These are phyloP conservation scores for Capsella rubella DNA, from an alignment of 441 rosid species.

Conservation along the genomic window DNA sequence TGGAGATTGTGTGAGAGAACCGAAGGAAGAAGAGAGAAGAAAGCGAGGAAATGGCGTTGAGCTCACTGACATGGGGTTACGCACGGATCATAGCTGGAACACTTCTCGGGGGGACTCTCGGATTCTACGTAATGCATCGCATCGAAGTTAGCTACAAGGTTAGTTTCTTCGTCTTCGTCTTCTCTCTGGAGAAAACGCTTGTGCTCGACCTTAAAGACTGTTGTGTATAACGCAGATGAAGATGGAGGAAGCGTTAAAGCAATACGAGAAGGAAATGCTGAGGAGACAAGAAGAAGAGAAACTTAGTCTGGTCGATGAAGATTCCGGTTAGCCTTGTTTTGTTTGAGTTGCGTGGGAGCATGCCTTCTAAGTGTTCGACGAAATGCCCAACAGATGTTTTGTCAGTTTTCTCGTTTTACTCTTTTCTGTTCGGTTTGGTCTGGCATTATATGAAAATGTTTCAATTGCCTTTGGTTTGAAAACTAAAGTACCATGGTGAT, in stretches of 20 bases:
- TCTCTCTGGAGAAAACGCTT: slow-evolving; percentile 16
- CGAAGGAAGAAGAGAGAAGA: slow-evolving; percentile 19
- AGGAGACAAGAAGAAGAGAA: slow-evolving; percentile 44
- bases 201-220: slow-evolving; percentile 29
- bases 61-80: slow-evolving; percentile 71
- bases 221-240: slow-evolving; percentile 59
- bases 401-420: neutral
- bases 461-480: neutral
- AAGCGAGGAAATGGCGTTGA: slow-evolving; percentile 51
- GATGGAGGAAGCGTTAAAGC: slow-evolving; percentile 82
- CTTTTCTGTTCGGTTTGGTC: slow-evolving; percentile 21
- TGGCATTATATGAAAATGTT: neutral
- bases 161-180: neutral
- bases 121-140: slow-evolving; percentile 95
- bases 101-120: slow-evolving; percentile 77
- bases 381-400: slow-evolving; percentile 33
- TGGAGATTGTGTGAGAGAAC: neutral
- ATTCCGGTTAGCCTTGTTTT: slow-evolving; percentile 48
- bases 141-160: slow-evolving; percentile 84
- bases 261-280: slow-evolving; percentile 72
- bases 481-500: neutral
- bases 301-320: slow-evolving; percentile 59
- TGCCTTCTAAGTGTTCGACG: slow-evolving; percentile 46
- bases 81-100: slow-evolving; percentile 85
- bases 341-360: neutral